Percentiles rank a stretch among this genome's conserved stretches.
Evolutionary conservation across 2,329 filamentous ascomycete species (phyloP).

Genomic region (Atkinsonella texensis): DNA sequence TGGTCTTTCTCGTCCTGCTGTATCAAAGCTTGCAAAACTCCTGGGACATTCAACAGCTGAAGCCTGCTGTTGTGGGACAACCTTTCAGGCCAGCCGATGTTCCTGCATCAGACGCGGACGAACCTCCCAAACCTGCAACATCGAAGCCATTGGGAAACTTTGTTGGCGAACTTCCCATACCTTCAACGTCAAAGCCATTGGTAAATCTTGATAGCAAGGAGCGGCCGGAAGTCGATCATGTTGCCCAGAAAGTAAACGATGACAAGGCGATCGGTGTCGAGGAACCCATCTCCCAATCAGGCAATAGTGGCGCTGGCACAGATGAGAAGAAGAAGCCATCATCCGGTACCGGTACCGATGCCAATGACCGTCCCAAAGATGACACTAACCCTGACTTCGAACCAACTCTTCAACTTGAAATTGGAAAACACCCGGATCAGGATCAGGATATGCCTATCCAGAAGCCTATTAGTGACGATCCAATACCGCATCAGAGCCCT

Average conservation of each 20-base stretch:
- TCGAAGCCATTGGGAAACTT: slow-evolving; percentile 2
- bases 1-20: slow-evolving; percentile 41
- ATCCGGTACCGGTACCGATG: background rate
- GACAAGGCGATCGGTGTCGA: background rate
- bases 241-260: background rate
- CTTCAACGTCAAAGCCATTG: background rate
- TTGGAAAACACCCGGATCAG: background rate
- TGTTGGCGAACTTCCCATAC: slow-evolving; percentile 2
- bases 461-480: slow-evolving; percentile 15
- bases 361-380: background rate
- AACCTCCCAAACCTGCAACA: background rate
- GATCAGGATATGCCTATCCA: slow-evolving; percentile 13
- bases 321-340: background rate
- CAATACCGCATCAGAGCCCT: background rate
- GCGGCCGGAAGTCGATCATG: slow-evolving; percentile 1
- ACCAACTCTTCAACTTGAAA: background rate
- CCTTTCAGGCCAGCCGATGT: background rate
- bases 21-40: slow-evolving; percentile 35
- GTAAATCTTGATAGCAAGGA: slow-evolving; percentile 1
- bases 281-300: background rate
- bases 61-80: background rate
- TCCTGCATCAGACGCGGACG: background rate
- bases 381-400: background rate
- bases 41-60: slow-evolving; percentile 16
- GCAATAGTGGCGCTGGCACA: background rate